Evolutionary conservation across 352 stramenopile genomes (phyloP), one percentile per base, ranked within the genome.

Genomic region (Globisporangium camurandrum): DNA sequence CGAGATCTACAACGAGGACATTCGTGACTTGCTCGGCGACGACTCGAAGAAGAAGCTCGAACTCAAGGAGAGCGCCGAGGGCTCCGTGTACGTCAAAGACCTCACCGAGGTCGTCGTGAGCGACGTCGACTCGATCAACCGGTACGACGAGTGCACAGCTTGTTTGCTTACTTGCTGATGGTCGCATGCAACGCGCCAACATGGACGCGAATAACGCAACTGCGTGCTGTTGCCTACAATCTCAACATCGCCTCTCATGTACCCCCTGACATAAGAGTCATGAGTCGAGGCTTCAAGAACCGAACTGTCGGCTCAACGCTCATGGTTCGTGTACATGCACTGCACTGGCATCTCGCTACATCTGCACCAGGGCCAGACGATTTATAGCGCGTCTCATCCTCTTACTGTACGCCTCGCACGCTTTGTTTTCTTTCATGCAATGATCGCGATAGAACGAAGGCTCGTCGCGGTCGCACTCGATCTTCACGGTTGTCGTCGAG

Each of bases 1-100:
- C 20, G 92, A 98, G 59, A 97, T 98, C 44, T 98, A 98, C 76
- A 97, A 98, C 53, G 92, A 98, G 51, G 85, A 95, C 48, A 96
- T 98, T 44, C 74, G 83, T 20, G 93, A 98, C 59, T 59, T 97
- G 16, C 71, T 98, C 10, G 58, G 46, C 11, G 78, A 96, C 41
- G 71, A 86, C 60, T 40, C 69, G 20, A 84, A 92, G 63, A 81
- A 93, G 57, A 82, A 81, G 62, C 59, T 95, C 49, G 68, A 88
- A 26, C 62, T 97, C 26, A 89, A 95, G 31, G 91, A 97, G 51
- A 71, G 81, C 31, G 70, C 69, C 5, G 71, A 89, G 30, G 73
- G 76, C 8, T 73, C 75, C 1, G 84, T 96, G 4, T 97, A 92
- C 60, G 84, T 97, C 23, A 89, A 97, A 27, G 84, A 95, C 36